These are phyloP conservation scores for Phytophthora capsici DNA, from an alignment of 352 stramenopile genomes.

Conservation along the genomic window DNA sequence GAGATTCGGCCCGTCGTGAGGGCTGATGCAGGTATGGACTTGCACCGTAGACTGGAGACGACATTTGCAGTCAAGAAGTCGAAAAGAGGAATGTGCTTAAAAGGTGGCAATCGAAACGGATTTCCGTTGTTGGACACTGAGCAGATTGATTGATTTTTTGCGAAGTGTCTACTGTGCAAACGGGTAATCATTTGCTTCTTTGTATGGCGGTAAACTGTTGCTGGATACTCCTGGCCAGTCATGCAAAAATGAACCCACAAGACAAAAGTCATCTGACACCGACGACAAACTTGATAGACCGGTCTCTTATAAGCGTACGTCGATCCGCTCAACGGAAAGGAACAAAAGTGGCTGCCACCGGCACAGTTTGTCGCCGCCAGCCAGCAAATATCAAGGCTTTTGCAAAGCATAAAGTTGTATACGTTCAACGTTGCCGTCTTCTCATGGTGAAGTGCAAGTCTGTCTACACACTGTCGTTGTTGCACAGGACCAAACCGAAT, in stretches of 20 bases:
- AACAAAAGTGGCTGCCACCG: too few relatives aligned
- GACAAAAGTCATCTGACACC: not conserved
- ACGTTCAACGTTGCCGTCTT: too few relatives aligned
- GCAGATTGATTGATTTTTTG: not conserved
- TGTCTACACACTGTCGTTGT: too few relatives aligned
- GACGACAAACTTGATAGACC: too few relatives aligned
- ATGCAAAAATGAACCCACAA: not conserved
- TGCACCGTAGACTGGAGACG: conserved; percentile 26
- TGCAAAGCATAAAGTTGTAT: too few relatives aligned
- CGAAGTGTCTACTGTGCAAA: not conserved
- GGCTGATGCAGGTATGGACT: conserved; percentile 33
- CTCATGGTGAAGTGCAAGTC: too few relatives aligned
- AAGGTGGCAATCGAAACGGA: conserved; percentile 12
- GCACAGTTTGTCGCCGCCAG: too few relatives aligned
- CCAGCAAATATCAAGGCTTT: too few relatives aligned
- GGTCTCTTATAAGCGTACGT: not conserved
- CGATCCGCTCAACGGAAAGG: not conserved
- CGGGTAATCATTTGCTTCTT: not conserved
- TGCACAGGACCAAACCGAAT: too few relatives aligned
- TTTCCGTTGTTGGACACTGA: conserved; percentile 23
- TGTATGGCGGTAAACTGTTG: not conserved
- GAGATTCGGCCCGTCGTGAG: conserved; percentile 13
- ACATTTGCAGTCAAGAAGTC: conserved; percentile 9
- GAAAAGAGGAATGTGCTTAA: conserved; percentile 11
- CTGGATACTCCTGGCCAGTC: too few relatives aligned